These are phyloP conservation scores for Centrapalus pauciflorus DNA, from an alignment of 129 eudicot genomes.

Conservation along the genomic window DNA sequence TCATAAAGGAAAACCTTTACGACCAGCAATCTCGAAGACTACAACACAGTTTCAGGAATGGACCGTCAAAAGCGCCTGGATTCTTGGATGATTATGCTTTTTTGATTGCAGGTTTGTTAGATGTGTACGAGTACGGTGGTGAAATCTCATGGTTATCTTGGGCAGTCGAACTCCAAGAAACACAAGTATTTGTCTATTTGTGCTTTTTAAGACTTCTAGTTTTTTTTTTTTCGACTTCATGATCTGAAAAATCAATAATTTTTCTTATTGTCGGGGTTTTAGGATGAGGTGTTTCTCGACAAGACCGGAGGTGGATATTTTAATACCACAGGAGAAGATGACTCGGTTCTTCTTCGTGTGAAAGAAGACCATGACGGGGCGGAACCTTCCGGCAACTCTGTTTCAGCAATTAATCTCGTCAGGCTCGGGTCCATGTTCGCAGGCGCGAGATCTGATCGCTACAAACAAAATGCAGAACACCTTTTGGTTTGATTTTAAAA, in stretches of 20 bases:
- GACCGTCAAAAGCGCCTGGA: constrained; percentile 95
- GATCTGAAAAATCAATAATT: background rate
- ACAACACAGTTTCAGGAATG: constrained; percentile 80
- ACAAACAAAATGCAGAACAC: constrained; percentile 59
- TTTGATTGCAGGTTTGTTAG: constrained; percentile 71
- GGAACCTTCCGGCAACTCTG: constrained; percentile 95
- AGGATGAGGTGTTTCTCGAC: constrained; percentile 90
- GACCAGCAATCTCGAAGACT: constrained; percentile 46
- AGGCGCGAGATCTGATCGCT: constrained; percentile 46
- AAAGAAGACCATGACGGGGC: constrained; percentile 98
- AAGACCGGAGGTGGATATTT: constrained; percentile 85
- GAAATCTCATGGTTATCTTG: constrained; percentile 63
- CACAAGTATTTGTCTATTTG: constrained; percentile 58
- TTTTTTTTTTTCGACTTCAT: background rate
- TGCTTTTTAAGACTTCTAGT: background rate
- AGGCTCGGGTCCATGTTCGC: constrained; percentile 60
- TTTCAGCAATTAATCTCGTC: constrained; percentile 67
- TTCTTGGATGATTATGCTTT: constrained; percentile 93
- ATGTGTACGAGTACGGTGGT: constrained; percentile 79
- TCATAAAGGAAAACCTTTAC: constrained; percentile 69
- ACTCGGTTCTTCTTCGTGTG: constrained; percentile 88
- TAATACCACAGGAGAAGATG: constrained; percentile 85
- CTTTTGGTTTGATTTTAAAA: constrained; percentile 51
- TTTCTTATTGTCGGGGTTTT: background rate
- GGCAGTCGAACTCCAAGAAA: constrained; percentile 89